Evolutionary conservation across 1,284 basidiomycete species (phyloP), one percentile per base, ranked within the genome.

Genomic region (Fomitiporia mediterranea): DNA sequence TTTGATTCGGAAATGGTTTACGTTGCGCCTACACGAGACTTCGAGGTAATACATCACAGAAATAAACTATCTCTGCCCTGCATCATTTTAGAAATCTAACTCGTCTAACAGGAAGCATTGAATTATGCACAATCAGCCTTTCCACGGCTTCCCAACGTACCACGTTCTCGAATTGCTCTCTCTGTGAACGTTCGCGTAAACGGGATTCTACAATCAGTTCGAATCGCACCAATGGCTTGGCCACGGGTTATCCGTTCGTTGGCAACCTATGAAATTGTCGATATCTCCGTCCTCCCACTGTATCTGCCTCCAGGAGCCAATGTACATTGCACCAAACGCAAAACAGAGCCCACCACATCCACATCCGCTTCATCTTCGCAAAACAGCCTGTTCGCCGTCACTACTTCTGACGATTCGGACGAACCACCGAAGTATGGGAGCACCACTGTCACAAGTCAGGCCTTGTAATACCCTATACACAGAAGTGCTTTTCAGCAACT

Each of bases 211-310:
- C 66, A 64, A 8, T 60, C 64, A 9, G 77, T 83, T 4, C 73
- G 77, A 19, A 81, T 86, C 38, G 78, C 78, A 2, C 72, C 76
- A 19, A 73, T 71, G 27, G 83, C 80, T 17, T 86, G 84, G 84
- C 55, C 67, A 1, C 68, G 68, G 2, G 70, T 83, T 9, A 62
- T 76, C 7, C 51, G 69, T 1, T 70, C 71, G 34, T 68, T 86
- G 51, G 57, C 74, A 1, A 72, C 74, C 13, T 82, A 78, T 51
- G 81, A 84, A 59, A 70, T 84, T 60, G 69, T 86, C 51, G 75
- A 82, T 48, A 67, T 86, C 19, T 62, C 66, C 43, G 60, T 82
- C 42, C 63, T 62, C 2, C 61, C 59, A 3, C 51, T n/a, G 40
- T 23, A 43, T 50, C 63, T 0, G 9, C 40, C 5, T 32, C 30